phyloP scores from a whole-genome alignment of 768 basidiomycete genomes.

The Chalciporus chontae region DNA sequence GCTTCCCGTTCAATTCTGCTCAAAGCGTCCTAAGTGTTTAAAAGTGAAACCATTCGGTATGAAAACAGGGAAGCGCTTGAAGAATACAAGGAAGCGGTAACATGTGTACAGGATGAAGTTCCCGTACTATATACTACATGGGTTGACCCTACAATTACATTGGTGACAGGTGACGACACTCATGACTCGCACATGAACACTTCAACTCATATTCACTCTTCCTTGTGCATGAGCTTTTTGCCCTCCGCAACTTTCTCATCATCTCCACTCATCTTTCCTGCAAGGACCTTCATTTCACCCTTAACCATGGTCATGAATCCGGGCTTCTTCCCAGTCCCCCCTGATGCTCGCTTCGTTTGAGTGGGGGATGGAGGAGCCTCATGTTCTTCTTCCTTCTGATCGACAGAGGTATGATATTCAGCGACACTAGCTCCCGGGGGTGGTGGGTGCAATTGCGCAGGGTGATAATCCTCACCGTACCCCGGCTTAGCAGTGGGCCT shows the following conservation, averaged over 20 bases:
- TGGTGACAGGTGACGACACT: neutral
- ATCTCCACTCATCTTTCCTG: constrained; percentile 29
- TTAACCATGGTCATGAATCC: constrained; percentile 29
- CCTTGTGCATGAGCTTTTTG: constrained; percentile 24
- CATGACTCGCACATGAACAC: neutral
- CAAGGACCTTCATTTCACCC: constrained; percentile 33
- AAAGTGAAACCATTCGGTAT: too few relatives aligned
- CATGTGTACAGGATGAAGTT: too few relatives aligned
- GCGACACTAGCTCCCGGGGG: constrained; percentile 16
- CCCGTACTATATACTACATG: constrained; percentile 8
- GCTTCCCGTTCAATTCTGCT: too few relatives aligned
- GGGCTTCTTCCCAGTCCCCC: constrained; percentile 18
- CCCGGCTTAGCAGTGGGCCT: neutral
- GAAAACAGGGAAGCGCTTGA: neutral
- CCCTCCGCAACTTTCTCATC: constrained; percentile 29
- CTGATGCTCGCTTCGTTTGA: neutral
- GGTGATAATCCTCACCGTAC: constrained; percentile 24
- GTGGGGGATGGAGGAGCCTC: neutral
- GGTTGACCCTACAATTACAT: neutral
- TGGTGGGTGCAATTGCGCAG: constrained; percentile 28
- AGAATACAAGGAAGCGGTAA: neutral
- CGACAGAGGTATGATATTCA: constrained; percentile 6
- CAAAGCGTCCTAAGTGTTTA: too few relatives aligned
- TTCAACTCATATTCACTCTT: constrained; percentile 12
- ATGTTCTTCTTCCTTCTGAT: neutral